A percentile compares a stretch with the other conserved stretches of the same genome.
These are phyloP conservation scores for Solanum etuberosum DNA, from an alignment of 257 asterid species.

Conservation along the genomic window DNA sequence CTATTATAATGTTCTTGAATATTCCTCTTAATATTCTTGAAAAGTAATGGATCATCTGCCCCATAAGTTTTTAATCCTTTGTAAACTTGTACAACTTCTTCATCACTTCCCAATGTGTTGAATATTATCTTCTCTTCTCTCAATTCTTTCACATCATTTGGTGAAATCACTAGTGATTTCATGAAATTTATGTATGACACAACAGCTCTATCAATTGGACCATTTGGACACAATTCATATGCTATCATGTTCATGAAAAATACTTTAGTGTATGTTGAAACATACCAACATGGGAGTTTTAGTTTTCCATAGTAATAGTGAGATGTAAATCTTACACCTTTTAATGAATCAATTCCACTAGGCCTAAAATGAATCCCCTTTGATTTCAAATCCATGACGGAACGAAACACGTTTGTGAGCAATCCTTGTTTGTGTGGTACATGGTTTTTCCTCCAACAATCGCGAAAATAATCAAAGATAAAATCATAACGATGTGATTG, in stretches of 20 bases:
- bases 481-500: neutral
- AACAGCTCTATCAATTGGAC: neutral
- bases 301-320: constrained; percentile 8
- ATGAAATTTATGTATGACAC: constrained; percentile 16
- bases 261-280: neutral
- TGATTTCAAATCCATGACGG: constrained; percentile 17
- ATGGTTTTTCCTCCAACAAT: neutral
- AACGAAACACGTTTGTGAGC: neutral
- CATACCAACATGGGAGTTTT: constrained; percentile 6
- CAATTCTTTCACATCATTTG: constrained; percentile 21
- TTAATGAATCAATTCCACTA: neutral
- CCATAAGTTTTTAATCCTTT: neutral
- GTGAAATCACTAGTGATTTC: constrained; percentile 15
- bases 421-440: neutral
- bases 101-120: constrained; percentile 16
- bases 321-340: constrained; percentile 5
- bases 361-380: constrained; percentile 25
- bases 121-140: constrained; percentile 10
- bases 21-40: neutral
- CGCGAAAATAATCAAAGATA: neutral
- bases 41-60: neutral
- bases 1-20: neutral
- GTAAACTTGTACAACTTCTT: constrained; percentile 4
- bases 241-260: constrained; percentile 21
- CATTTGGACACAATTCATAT: constrained; percentile 12